phyloP scores from a whole-genome alignment of 116 monocot species.

The Trichopus zeylanicus region DNA sequence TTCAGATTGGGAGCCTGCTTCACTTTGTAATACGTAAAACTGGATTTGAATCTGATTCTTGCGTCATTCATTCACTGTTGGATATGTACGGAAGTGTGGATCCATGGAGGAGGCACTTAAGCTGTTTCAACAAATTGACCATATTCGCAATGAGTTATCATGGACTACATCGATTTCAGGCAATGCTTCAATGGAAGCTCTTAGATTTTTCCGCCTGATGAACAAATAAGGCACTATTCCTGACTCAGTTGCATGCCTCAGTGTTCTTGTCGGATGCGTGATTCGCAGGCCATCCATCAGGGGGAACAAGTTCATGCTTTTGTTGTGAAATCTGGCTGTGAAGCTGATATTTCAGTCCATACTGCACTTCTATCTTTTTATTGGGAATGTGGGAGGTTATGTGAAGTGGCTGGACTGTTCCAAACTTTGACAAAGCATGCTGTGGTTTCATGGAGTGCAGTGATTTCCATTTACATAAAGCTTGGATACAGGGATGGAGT shows the following conservation, averaged over 20 bases:
- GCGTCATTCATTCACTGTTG: too few species aligned
- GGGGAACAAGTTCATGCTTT: too few species aligned
- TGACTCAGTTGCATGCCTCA: too few species aligned
- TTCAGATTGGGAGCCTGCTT: constrained; percentile 6
- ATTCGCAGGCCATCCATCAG: constrained; percentile 9
- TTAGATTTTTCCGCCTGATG: constrained; percentile 8
- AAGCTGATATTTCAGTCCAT: constrained; percentile 3
- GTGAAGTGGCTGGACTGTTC: not conserved
- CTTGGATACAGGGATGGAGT: constrained; percentile 4
- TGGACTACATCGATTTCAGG: constrained; percentile 17
- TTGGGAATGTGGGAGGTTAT: constrained; percentile 4
- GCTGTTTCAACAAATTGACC: too few species aligned
- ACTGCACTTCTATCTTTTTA: constrained; percentile 19
- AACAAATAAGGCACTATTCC: too few species aligned
- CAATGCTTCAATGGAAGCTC: constrained; percentile 12
- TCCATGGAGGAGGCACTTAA: constrained; percentile 10
- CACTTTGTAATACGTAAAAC: constrained; percentile 9
- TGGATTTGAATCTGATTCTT: constrained; percentile 19
- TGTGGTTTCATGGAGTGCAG: too few species aligned
- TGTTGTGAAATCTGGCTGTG: constrained; percentile 13
- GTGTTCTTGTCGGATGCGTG: constrained; percentile 13
- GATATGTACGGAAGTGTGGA: constrained; percentile 22
- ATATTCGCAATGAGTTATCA: not conserved
- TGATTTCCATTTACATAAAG: constrained; percentile 7
- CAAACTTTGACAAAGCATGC: constrained; percentile 1